Evolutionary conservation across 108 stramenopile genomes (phyloP).

Genomic region (Hondaea fermentalgiana): DNA sequence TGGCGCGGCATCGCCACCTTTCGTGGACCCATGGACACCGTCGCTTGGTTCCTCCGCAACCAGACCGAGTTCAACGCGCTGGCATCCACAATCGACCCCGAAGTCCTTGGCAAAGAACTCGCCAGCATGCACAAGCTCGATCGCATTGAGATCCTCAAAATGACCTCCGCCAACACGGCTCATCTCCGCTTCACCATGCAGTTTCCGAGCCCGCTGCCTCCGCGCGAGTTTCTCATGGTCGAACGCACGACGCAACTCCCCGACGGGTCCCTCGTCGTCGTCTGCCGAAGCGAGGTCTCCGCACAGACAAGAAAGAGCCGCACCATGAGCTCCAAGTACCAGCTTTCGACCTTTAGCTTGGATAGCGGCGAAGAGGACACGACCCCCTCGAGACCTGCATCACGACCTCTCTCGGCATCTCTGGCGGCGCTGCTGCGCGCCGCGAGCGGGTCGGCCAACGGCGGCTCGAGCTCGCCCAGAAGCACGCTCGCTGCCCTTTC

Average conservation of each 20-base stretch:
- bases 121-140: background rate
- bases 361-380: background rate
- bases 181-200: background rate
- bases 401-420: background rate
- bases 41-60: background rate
- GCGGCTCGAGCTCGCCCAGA: background rate
- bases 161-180: background rate
- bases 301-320: background rate
- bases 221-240: background rate
- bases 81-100: background rate
- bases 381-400: background rate
- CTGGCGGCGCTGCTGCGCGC: background rate
- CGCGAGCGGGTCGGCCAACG: background rate
- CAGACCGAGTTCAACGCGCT: slow-evolving; percentile 4
- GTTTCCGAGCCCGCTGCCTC: background rate
- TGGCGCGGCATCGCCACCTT: background rate
- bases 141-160: background rate
- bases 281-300: background rate
- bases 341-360: background rate
- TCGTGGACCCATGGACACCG: background rate
- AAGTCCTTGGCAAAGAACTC: background rate
- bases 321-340: background rate
- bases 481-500: background rate
- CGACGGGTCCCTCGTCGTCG: background rate
- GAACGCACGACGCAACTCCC: background rate